phyloP scores from a whole-genome alignment of 1,284 basidiomycete genomes.

The Leccinum subspadiceum region DNA sequence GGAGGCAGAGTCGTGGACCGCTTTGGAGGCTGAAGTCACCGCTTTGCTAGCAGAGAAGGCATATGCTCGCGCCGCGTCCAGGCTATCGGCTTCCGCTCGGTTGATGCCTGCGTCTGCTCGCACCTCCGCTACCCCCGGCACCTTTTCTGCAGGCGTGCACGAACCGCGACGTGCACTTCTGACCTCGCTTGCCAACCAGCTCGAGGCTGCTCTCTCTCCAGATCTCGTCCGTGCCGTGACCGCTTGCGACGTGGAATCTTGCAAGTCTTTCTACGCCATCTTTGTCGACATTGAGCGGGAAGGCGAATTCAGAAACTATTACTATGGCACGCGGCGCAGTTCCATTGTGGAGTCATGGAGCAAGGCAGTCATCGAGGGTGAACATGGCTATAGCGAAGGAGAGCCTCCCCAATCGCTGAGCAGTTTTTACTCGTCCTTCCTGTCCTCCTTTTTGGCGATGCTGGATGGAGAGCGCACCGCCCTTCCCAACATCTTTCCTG shows the following conservation, averaged over 20 bases:
- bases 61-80: conserved; percentile 83
- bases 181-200: conserved; percentile 88
- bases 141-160: conserved; percentile 40
- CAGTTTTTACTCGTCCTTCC: conserved; percentile 74
- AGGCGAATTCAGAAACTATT: conserved; percentile 88
- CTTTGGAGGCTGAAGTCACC: conserved; percentile 87
- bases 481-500: conserved; percentile 79
- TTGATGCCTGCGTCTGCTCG: conserved; percentile 91
- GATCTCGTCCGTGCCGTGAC: conserved; percentile 83
- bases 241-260: conserved; percentile 67
- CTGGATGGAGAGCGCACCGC: conserved; percentile 71
- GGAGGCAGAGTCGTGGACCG: conserved; percentile 93
- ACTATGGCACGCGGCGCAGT: conserved; percentile 78
- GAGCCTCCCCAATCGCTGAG: conserved; percentile 44
- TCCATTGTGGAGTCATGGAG: conserved; percentile 71
- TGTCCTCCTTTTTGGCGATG: conserved; percentile 61
- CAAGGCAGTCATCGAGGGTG: conserved; percentile 45
- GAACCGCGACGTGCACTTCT: conserved; percentile 81
- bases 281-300: conserved; percentile 89
- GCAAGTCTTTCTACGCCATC: conserved; percentile 78
- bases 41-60: conserved; percentile 74
- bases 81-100: conserved; percentile 82
- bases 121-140: conserved; percentile 55
- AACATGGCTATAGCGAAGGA: conserved; percentile 26
- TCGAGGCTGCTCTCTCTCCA: conserved; percentile 85